Evolutionary conservation across 2,329 filamentous ascomycete species (phyloP), one percentile per base, ranked within the genome.

Genomic region (Penicillium sp.): DNA sequence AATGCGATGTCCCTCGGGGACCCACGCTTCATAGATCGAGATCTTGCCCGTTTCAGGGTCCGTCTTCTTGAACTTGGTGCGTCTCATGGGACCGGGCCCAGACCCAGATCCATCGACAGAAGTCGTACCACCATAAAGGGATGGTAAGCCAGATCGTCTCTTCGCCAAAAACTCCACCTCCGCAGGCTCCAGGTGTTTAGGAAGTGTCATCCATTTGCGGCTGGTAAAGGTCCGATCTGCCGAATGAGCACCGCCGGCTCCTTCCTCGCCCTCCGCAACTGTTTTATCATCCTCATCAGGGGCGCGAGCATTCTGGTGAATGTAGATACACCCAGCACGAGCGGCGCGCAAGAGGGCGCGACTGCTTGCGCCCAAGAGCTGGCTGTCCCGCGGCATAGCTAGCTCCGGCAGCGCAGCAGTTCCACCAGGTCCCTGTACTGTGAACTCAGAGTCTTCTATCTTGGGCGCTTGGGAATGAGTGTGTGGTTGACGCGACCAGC

Each of bases 311-410:
- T 81, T 29, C 86, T 85, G 53, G 15, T 88, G 84, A 72, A 95
- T 92, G 66, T 89, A 91, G 12, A 90, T 79, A 51, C 83, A 82
- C 6, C 89, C 89, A 20, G 89, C 90, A 56, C 92, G 85, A 46
- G 91, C 90, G 35, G 89, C 89, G 54, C 89, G 87, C 14, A 97
- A 80, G 5, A 97, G 81, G 61, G 92, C 89, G 67, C 94, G 89
- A 51, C 88, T 93, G 70, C 92, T 89, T 1, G 87, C 83, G 0
- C 89, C 84, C 9, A 97, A 79, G 29, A 96, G 80, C 55, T 89
- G 83, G 27, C 85, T 89, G 70, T 96, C 93, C 66, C 89, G 89
- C 37, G 93, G 93, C 90, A 97, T 93, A 43, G 90, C 87, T 18
- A 91, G 82, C 69, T 96, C 92, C 46, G 86, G 87, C 84, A 77